These are phyloP conservation scores for Chlamydomonas reinhardtii DNA, from an alignment of 163 green algal genomes.

Conservation along the genomic window DNA sequence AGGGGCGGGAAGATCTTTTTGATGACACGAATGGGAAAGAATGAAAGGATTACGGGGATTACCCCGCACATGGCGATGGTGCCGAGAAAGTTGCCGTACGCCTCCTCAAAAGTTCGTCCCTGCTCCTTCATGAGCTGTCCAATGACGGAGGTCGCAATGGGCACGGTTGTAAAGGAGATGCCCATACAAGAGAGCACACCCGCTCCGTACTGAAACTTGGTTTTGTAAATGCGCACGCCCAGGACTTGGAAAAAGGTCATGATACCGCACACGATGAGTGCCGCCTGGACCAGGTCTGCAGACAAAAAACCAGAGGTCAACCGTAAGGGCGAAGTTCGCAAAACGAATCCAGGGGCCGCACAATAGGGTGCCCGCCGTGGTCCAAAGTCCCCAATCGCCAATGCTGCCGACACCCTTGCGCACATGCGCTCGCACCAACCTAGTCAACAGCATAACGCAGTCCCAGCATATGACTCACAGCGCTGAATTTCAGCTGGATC, in stretches of 20 bases:
- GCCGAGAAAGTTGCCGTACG: slow-evolving; percentile 77
- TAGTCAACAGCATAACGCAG: neutral
- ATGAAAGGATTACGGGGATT: slow-evolving; percentile 48
- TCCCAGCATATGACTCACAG: neutral
- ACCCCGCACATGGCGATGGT: slow-evolving; percentile 55
- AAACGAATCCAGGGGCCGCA: too few relatives aligned
- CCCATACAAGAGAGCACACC: slow-evolving; percentile 86
- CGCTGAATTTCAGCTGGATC: slow-evolving; percentile 17
- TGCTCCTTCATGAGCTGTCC: slow-evolving; percentile 47
- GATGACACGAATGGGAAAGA: slow-evolving; percentile 64
- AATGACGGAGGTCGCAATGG: slow-evolving; percentile 57
- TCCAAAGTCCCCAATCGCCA: too few relatives aligned
- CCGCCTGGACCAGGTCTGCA: slow-evolving; percentile 78
- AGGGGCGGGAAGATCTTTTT: slow-evolving; percentile 81
- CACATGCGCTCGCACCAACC: neutral
- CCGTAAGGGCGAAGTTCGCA: too few relatives aligned
- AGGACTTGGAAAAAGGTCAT: slow-evolving; percentile 64
- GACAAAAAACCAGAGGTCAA: too few relatives aligned
- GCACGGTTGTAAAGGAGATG: slow-evolving; percentile 73
- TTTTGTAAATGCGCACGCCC: slow-evolving; percentile 23
- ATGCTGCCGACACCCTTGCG: too few relatives aligned
- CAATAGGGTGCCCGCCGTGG: too few relatives aligned
- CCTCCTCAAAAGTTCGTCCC: slow-evolving; percentile 68
- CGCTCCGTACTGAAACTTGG: slow-evolving; percentile 61
- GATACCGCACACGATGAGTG: slow-evolving; percentile 84